phyloP scores from a whole-genome alignment of 2,329 filamentous ascomycete species.

The Penicillium sp. region DNA sequence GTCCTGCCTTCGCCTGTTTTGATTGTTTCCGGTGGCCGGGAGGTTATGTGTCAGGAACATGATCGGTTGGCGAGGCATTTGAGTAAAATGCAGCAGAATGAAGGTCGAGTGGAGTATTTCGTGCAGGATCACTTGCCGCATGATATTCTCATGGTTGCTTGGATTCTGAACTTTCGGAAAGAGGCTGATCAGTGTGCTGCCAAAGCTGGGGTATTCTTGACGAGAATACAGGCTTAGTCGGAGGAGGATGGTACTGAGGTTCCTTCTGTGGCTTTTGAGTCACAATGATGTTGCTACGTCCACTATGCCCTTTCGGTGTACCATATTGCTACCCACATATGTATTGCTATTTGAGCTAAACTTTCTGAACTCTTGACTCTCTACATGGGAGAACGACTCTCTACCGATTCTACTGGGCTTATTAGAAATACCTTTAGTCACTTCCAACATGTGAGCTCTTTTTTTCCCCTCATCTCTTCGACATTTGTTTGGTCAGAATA shows the following conservation, averaged over 20 bases:
- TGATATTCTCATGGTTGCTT: constrained; percentile 9
- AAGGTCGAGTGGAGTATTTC: constrained; percentile 8
- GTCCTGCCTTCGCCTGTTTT: constrained; percentile 2
- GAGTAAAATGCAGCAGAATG: constrained; percentile 7
- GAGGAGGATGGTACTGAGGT: not conserved
- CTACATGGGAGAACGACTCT: too few relatives aligned
- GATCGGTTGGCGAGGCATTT: constrained; percentile 5
- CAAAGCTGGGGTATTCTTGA: constrained; percentile 1
- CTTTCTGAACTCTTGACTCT: not conserved
- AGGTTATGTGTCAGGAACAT: constrained; percentile 12
- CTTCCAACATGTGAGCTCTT: not conserved
- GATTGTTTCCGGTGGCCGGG: constrained; percentile 5
- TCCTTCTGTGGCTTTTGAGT: not conserved
- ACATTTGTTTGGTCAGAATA: not conserved
- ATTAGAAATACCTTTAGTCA: not conserved
- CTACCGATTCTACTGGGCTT: not conserved
- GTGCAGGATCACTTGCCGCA: constrained; percentile 5
- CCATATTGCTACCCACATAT: not conserved
- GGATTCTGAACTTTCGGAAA: constrained; percentile 4
- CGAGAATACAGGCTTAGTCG: not conserved
- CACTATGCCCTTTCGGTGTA: not conserved
- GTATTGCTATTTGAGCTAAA: not conserved
- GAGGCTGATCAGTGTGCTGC: constrained; percentile 7
- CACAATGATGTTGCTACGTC: not conserved
- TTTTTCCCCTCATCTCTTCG: not conserved